Base-by-base conservation (phyloP, 2,329 filamentous ascomycete genomes). In the Trichoderma citrinoviride region DNA sequence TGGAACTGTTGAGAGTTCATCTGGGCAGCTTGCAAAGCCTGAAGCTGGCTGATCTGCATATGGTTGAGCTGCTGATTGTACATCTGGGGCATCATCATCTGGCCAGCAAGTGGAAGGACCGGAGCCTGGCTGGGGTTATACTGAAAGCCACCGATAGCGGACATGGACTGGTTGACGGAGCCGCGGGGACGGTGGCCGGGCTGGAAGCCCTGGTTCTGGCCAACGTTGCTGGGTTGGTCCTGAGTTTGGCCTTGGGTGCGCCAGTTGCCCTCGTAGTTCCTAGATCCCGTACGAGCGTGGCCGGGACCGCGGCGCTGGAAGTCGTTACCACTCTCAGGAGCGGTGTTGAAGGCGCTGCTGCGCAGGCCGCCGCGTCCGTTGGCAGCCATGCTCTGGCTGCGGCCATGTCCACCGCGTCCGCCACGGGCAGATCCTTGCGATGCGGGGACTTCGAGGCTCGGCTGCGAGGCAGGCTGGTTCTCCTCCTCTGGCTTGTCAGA, bases 231-330 rank as follows among this genome's bases (percentile, higher is more conserved):
- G 47, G 75, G 60, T 71, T 81, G 80, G 61, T 90, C 89, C 75
- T 92, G 90, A 72, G 84, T 83, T 69, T 85, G 82, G 70, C 73
- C 73, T 71, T 91, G 93, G 73, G 93, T 96, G 72, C 95, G 91
- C 95, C 95, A 99, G 79, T 99, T 99, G 72, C 93, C 89, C 71
- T 99, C 95, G 74, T 98, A 98, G 79, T 98, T 99, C 68, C 95
- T 88, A 25, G 95, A 99, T 12, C 87, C 87, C 37, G 89, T 90
- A 67, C 95, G 87, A 68, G 86, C 89, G 76, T 99, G 95, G 64
- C 92, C 90, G 47, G 90, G 91, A 71, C 90, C 88, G 71, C 92
- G 90, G 70, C 87, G 83, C 70, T 87, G 83, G 74, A 93, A 90
- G 70, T 95, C 92, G 67, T 69, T 74, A 50, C 74, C 76, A 43